phyloP scores from a whole-genome alignment of 2,329 filamentous ascomycete genomes.

The Pseudogymnoascus sp. region DNA sequence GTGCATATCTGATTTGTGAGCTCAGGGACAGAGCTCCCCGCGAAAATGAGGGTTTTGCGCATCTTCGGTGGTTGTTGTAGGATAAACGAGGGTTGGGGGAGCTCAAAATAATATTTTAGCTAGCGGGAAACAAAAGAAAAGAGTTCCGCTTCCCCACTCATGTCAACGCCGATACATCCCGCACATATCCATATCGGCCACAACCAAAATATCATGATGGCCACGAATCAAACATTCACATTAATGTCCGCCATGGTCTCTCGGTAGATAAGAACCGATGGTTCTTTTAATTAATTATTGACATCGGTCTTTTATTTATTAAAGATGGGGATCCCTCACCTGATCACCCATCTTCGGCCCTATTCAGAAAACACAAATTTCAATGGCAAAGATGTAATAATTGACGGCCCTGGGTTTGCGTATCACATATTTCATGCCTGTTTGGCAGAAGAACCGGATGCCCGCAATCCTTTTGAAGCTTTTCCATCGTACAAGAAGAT shows the following conservation, averaged over 20 bases:
- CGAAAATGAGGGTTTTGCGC: slow-evolving; percentile 61
- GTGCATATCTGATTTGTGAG: slow-evolving; percentile 60
- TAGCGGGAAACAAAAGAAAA: slow-evolving; percentile 9
- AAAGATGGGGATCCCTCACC: slow-evolving; percentile 53
- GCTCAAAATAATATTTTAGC: slow-evolving; percentile 10
- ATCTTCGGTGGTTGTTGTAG: slow-evolving; percentile 34
- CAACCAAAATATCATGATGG: not conserved
- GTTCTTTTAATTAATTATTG: not conserved
- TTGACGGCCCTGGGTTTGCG: slow-evolving; percentile 75
- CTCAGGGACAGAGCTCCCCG: slow-evolving; percentile 58
- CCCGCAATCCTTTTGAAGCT: slow-evolving; percentile 40
- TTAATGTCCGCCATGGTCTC: not conserved
- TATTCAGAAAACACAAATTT: slow-evolving; percentile 41
- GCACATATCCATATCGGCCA: not conserved
- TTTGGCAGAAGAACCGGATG: slow-evolving; percentile 32
- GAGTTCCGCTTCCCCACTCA: slow-evolving; percentile 3
- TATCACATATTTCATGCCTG: slow-evolving; percentile 61
- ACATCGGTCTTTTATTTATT: slow-evolving; percentile 7
- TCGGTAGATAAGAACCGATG: not conserved
- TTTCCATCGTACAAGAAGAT: slow-evolving; percentile 58
- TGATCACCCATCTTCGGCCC: slow-evolving; percentile 45
- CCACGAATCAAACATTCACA: not conserved
- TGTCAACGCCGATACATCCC: slow-evolving; percentile 6
- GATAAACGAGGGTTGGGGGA: slow-evolving; percentile 7
- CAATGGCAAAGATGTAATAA: slow-evolving; percentile 38